Conservation (phyloP, 352 stramenopile genomes). For the Globisporangium apiculatum region DNA sequence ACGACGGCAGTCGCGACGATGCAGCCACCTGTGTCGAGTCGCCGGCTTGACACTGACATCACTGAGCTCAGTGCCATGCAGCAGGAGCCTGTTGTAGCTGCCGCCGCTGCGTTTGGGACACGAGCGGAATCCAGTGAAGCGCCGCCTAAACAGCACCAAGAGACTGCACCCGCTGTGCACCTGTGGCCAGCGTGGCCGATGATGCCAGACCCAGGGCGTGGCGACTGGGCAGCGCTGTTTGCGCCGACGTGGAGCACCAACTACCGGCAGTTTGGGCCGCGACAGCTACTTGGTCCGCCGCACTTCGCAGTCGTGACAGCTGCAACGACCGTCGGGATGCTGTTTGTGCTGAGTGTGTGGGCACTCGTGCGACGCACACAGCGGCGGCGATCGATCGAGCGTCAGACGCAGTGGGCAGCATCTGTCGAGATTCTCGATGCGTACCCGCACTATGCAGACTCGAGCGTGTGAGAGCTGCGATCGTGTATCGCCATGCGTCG, state of each 20-base stretch:
- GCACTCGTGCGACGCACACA: not conserved
- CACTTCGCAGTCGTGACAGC: conserved; percentile 5
- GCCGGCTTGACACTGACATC: not conserved
- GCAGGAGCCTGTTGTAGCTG: not conserved
- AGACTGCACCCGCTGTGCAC: not conserved
- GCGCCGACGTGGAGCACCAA: conserved; percentile 2
- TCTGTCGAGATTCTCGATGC: conserved; percentile 8
- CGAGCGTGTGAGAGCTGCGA: not conserved
- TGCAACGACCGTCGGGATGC: not conserved
- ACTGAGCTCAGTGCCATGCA: not conserved
- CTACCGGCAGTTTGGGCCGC: conserved; percentile 2
- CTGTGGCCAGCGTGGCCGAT: not conserved
- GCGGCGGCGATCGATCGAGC: conserved; percentile 3
- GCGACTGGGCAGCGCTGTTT: conserved; percentile 5
- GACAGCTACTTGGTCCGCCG: not conserved
- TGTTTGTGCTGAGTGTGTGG: conserved; percentile 7
- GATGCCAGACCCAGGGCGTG: not conserved
- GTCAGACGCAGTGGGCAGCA: conserved; percentile 8
- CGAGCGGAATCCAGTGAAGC: not conserved
- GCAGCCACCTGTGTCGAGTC: not conserved
- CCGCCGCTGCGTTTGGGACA: not conserved
- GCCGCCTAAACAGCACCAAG: not conserved
- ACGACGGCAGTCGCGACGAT: not conserved
- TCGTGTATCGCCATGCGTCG: too few relatives aligned
- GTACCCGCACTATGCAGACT: conserved; percentile 3